Evolutionary conservation across 495 filamentous ascomycete species (phyloP), one percentile per base, ranked within the genome.

Genomic region (Tuber magnatum): DNA sequence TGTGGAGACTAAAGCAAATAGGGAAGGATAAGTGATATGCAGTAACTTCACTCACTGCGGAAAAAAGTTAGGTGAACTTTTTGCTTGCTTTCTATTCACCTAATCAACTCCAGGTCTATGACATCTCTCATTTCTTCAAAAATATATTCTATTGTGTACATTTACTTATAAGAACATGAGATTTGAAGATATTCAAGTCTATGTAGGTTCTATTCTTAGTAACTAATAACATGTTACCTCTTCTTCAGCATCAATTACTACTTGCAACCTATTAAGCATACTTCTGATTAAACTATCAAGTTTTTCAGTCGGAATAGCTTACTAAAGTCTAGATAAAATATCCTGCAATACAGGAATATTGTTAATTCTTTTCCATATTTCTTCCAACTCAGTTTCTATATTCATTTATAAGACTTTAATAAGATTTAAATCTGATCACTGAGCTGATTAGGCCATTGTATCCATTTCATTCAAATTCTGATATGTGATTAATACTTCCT

Each of bases 371-470:
- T 70, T 56, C 65, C 44, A 72, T 46, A 18, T 46, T 46, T 46
- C n/a, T n/a, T n/a, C n/a, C n/a, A n/a, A n/a, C n/a, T n/a, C n/a
- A n/a, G n/a, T n/a, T n/a, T n/a, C n/a, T n/a, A n/a, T n/a, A 44
- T 73, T 44, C 44, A 56, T 61, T 46, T 56, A 71, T 42, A 73
- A 68, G 65, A 65, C 68, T 42, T 76, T 71, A 43, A 76, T 78
- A 0, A 69, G 65, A 71, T 75, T 78, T 42, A 76, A 68, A 78
- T 78, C 70, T 39, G 73, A 74, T n/a, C 71, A 78, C 70, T 78
- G 65, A 2, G 74, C 70, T 4, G 44, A 70, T 22, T 70, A 78
- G 5, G 24, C 20, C 65, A 75, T 68, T 5, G 28, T 28, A 44
- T 72, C 56, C 16, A 73, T 43, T 14, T 70, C 18, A 56, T 78